Evolutionary conservation across 495 filamentous ascomycete species (phyloP).

Genomic region (Penicillium verhagenii): DNA sequence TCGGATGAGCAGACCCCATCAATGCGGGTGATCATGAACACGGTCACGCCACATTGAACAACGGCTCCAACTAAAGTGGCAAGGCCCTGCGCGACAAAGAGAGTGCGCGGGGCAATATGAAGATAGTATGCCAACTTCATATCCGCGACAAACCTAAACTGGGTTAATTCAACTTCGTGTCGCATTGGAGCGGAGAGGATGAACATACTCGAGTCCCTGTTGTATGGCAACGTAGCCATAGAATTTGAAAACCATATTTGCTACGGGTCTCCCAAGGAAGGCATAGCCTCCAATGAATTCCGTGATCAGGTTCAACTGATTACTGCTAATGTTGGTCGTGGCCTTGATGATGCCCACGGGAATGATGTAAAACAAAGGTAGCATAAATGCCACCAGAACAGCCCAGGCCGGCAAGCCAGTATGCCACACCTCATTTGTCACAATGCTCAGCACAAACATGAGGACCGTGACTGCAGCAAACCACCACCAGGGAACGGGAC

Average conservation of each 20-base stretch:
- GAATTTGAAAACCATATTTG: slow-evolving; percentile 75
- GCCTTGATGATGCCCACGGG: slow-evolving; percentile 57
- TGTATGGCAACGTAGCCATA: slow-evolving; percentile 69
- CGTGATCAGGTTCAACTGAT: slow-evolving; percentile 63
- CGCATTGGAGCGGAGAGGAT: slow-evolving; percentile 26
- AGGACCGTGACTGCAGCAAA: slow-evolving; percentile 35
- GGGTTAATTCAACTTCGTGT: slow-evolving; percentile 32
- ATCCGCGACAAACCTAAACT: slow-evolving; percentile 63
- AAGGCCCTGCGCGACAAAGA: slow-evolving; percentile 68
- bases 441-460: slow-evolving; percentile 60
- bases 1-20: slow-evolving; percentile 58
- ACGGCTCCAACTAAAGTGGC: slow-evolving; percentile 65
- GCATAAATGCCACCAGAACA: slow-evolving; percentile 57
- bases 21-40: slow-evolving; percentile 63
- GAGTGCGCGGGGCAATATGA: slow-evolving; percentile 67
- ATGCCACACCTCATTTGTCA: slow-evolving; percentile 62
- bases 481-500: slow-evolving; percentile 46
- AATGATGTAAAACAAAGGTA: slow-evolving; percentile 44
- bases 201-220: slow-evolving; percentile 44
- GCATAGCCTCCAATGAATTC: slow-evolving; percentile 74
- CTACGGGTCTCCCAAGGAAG: slow-evolving; percentile 63
- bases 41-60: slow-evolving; percentile 63
- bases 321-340: slow-evolving; percentile 66
- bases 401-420: slow-evolving; percentile 68
- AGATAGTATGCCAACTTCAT: slow-evolving; percentile 79